Base-by-base conservation (phyloP, 495 filamentous ascomycete genomes). In the Parmelia sp. region DNA sequence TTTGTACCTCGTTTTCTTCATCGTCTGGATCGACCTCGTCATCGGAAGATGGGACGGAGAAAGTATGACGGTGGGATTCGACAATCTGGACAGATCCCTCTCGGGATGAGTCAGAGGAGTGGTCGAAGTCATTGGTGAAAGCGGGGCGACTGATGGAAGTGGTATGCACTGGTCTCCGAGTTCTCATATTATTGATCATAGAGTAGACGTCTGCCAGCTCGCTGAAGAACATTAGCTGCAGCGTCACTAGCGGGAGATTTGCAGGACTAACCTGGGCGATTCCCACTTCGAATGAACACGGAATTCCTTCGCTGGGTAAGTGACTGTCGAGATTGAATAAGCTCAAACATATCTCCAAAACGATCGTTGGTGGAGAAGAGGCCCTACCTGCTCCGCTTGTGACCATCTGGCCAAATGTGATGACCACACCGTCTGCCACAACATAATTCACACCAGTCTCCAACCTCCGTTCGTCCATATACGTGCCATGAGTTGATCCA, bases 401-500 rank as follows among this genome's bases (percentile, higher is more conserved):
- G 2, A 86, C 81, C 60, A 80, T 75, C 12, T 77, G 71, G 12
- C 83, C 83, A 69, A 86, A 85, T 19, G 75, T 80, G n/a, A 86
- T 64, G 5, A 79, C 66, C 60, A 83, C 80, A 11, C 80, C 80
- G 55, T 70, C 71, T 15, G 66, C 60, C n/a, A 85, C 63, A 9
- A 68, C 65, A 31, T 71, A 71, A 37, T 73, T 63, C 62, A 81
- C 68, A 9, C 76, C 71, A 12, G 66, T 33, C 4, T 69, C 64
- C 29, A 86, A 65, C 47, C 74, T 78, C 25, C 67, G 61, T n/a
- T 74, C 74, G 44, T 82, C 79, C 37, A 86, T 44, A 61, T 70
- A 83, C 9, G 83, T 86, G 11, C 83, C 83, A 66, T 86, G 83
- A 66, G 83, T 84, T 17, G 83, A 85, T n/a, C 75, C 78, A 47